A percentile compares a stretch with the other conserved stretches of the same genome.
These are phyloP conservation scores for Artemisia princeps DNA, from an alignment of 140 eudicot species.

Conservation along the genomic window DNA sequence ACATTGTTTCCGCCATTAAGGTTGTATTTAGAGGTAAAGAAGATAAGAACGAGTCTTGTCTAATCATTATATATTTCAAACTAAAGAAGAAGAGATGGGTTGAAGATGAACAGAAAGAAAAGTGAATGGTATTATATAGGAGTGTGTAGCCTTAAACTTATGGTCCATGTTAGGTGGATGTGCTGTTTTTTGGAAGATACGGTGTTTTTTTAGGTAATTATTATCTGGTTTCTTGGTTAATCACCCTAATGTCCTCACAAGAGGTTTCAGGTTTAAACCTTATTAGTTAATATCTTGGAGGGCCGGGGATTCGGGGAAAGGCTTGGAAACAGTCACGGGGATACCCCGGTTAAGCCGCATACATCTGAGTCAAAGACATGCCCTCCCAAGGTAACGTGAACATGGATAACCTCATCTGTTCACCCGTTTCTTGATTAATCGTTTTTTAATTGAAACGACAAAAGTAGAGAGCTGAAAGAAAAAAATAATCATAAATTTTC, in stretches of 20 bases:
- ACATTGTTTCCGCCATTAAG: conserved; percentile 31
- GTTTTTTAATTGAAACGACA: conserved; percentile 4
- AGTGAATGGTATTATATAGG: not conserved
- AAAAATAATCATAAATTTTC: not conserved
- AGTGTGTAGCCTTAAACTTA: not conserved
- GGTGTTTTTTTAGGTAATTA: conserved; percentile 32
- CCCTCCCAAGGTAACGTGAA: too few species aligned
- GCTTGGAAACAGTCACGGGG: too few species aligned
- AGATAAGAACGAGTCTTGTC: conserved; percentile 27
- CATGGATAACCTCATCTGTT: not conserved
- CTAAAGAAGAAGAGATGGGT: not conserved
- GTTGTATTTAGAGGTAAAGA: conserved; percentile 25
- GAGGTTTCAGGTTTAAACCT: too few species aligned
- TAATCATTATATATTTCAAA: conserved; percentile 28
- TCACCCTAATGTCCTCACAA: too few species aligned
- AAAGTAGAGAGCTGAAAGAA: conserved; percentile 10
- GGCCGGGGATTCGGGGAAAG: too few species aligned
- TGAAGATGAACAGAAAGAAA: conserved; percentile 7
- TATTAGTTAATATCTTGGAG: too few species aligned
- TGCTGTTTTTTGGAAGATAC: conserved; percentile 65
- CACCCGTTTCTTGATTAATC: not conserved
- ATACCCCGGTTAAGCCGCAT: too few species aligned
- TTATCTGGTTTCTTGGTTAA: conserved; percentile 14
- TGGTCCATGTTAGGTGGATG: conserved; percentile 30
- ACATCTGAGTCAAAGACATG: too few species aligned